Evolutionary conservation across 768 basidiomycete species (phyloP), one percentile per base, ranked within the genome.

Genomic region (Lactarius sanguifluus): DNA sequence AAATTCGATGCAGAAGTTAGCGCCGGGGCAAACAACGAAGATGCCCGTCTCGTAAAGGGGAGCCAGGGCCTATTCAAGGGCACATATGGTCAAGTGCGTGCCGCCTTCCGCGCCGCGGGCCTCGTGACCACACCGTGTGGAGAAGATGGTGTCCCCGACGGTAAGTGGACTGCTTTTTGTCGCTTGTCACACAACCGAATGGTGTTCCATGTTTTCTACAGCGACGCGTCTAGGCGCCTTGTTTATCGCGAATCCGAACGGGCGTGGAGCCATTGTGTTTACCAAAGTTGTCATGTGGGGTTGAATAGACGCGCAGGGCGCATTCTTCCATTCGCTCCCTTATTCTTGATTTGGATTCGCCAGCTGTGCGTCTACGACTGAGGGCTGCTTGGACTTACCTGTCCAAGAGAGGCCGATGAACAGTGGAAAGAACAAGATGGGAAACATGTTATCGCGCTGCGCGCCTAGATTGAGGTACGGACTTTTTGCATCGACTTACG

Each of bases 231-330:
- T 68, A 20, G 71, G 71, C n/a, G 67, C 71, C 8, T 64, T 71
- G 8, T 71, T 71, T 43, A 65, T 71, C 41, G 64, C 71, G 34
- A 71, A 71, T 38, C 55, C 66, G 25, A 58, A 71, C 38, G 69
- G 64, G 3, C 60, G 28, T 38, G 70, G 67, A 36, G 67, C 36
- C 9, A 32, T 71, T n/a, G 67, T 68, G 32, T 68, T 71, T 47
- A 71, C 64, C 47, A 71, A 71, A 45, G 66, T 71, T 62, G 66
- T 67, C 47, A 62, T 71, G 54, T 71, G 70, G 70, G 71, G 67
- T 2, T 71, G 34, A 62, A 69, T 59, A 9, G 52, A 50, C 20
- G 50, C 6, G 28, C 25, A 30, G 45, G 47, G 54, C 38, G 38
- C 50, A 32, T 47, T 41, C 34, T 32, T 32, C 32, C 32, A 38